phyloP scores from a whole-genome alignment of 1,284 basidiomycete species.

The Xerocomus amazonicus region DNA sequence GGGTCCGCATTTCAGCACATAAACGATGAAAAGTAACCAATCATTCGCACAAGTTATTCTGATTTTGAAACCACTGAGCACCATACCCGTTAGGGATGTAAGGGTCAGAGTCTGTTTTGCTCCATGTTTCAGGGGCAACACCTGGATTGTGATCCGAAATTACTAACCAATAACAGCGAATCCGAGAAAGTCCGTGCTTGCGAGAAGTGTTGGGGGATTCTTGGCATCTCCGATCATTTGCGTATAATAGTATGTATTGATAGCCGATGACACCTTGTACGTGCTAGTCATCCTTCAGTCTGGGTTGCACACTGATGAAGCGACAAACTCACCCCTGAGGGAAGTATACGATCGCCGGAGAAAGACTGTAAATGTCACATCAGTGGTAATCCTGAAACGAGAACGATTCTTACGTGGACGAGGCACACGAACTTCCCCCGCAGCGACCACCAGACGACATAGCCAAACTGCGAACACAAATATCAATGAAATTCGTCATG shows the following conservation, averaged over 20 bases:
- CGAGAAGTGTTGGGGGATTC: constrained; percentile 45
- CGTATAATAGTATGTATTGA: constrained; percentile 50
- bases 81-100: constrained; percentile 37
- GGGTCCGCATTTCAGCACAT: not conserved
- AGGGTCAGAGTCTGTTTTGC: constrained; percentile 39
- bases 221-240: constrained; percentile 47
- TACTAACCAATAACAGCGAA: constrained; percentile 48
- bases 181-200: constrained; percentile 44
- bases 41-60: constrained; percentile 44
- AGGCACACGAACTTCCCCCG: constrained; percentile 12
- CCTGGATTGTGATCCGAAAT: not conserved
- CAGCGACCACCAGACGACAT: constrained; percentile 20
- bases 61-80: constrained; percentile 43
- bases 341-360: constrained; percentile 20
- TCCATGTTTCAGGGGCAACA: not conserved
- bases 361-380: constrained; percentile 7
- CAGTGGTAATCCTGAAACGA: not conserved
- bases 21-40: not conserved
- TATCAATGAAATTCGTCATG: not conserved
- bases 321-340: constrained; percentile 9
- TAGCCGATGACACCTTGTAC: constrained; percentile 47
- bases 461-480: constrained; percentile 9
- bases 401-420: constrained; percentile 14
- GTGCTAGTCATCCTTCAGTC: constrained; percentile 19
- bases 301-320: not conserved